Conservation (phyloP, 306 rosid genomes). For the Vigna radiata region DNA sequence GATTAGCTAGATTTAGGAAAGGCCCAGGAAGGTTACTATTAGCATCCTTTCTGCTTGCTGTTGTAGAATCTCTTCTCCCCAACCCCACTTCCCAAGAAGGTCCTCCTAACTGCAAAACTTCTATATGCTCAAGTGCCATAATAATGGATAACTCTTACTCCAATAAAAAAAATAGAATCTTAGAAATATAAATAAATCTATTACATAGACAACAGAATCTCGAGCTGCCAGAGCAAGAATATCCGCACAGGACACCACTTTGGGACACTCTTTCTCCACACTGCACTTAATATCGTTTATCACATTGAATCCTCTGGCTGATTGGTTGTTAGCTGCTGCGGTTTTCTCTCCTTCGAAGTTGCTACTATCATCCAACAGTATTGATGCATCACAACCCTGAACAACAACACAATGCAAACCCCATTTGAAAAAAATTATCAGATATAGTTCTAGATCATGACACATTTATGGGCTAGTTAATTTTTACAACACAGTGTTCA, state of each 20-base stretch:
- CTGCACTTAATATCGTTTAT: constrained; percentile 58
- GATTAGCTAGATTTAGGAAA: constrained; percentile 25
- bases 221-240: constrained; percentile 65
- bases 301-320: constrained; percentile 63
- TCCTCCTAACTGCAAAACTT: constrained; percentile 59
- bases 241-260: constrained; percentile 75
- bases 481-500: too few species aligned
- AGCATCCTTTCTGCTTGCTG: constrained; percentile 61
- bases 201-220: constrained; percentile 61
- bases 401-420: too few species aligned
- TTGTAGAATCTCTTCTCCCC: constrained; percentile 72
- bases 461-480: too few species aligned
- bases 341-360: constrained; percentile 66
- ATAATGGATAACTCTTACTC: not conserved
- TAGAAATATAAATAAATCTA: not conserved
- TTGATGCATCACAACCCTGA: constrained; percentile 74
- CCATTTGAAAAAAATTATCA: too few species aligned
- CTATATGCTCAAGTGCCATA: not conserved
- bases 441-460: too few species aligned
- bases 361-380: constrained; percentile 58
- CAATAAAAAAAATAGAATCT: not conserved
- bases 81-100: constrained; percentile 64
- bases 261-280: constrained; percentile 64
- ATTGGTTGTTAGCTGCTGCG: constrained; percentile 62
- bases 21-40: constrained; percentile 55